Percentiles rank a stretch among this genome's conserved stretches.
phyloP scores from a whole-genome alignment of 441 rosid species.

The Macaranga tanarius region DNA sequence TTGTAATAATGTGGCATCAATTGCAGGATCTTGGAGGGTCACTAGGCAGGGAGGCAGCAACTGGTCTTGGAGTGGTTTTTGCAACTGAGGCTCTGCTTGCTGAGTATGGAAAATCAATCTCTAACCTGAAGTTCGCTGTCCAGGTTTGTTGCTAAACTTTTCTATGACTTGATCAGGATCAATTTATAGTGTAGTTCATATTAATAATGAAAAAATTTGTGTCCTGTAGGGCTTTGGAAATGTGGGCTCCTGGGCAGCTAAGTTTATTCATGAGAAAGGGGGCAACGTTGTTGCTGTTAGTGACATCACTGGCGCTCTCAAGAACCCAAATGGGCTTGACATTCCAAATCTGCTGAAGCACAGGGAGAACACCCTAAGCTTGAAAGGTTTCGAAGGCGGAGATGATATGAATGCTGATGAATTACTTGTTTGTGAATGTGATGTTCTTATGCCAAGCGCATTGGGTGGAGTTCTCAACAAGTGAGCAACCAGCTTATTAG shows the following conservation, averaged over 20 bases:
- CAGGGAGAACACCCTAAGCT: constrained; percentile 48
- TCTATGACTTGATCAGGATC: too few relatives aligned
- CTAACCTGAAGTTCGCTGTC: constrained; percentile 62
- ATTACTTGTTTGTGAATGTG: constrained; percentile 74
- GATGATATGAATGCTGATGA: constrained; percentile 60
- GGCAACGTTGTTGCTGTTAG: constrained; percentile 79
- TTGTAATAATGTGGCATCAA: too few relatives aligned
- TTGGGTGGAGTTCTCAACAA: constrained; percentile 81
- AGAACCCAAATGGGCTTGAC: constrained; percentile 67
- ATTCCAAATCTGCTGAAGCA: constrained; percentile 52
- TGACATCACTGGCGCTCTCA: constrained; percentile 81
- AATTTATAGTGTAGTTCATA: background rate
- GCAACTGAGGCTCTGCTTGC: constrained; percentile 80
- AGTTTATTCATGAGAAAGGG: constrained; percentile 68
- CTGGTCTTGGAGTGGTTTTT: constrained; percentile 77
- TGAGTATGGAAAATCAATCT: constrained; percentile 66
- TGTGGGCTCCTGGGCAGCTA: constrained; percentile 87
- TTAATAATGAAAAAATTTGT: background rate
- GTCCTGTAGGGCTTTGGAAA: constrained; percentile 74
- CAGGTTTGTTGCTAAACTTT: constrained; percentile 45
- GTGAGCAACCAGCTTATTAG: constrained; percentile 28
- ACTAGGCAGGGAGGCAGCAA: constrained; percentile 80
- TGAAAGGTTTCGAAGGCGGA: constrained; percentile 59
- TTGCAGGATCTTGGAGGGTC: constrained; percentile 84
- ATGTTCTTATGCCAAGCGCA: constrained; percentile 87